Base-by-base conservation (phyloP, 768 basidiomycete species). In the Amanita exitialis region DNA sequence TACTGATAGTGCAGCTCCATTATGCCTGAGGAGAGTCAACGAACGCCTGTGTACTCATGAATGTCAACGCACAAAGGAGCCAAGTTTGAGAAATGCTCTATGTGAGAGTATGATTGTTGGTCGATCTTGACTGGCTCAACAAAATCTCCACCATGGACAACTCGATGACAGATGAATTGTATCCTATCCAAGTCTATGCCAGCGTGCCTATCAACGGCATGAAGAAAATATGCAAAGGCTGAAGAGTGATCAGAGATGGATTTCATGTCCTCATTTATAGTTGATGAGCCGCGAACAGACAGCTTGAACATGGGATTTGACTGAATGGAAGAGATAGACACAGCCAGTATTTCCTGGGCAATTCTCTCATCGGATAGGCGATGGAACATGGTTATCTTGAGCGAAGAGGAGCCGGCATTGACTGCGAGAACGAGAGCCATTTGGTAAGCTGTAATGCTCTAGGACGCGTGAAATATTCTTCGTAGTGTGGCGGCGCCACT, bases 81-180 rank as follows among this genome's bases (percentile, higher is more conserved):
- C 36, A 94, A 71, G 57, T 85, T 81, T 3, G 89, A 86, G 41
- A 94, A 73, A 20, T 73, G 73, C 55, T 84, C 76, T 47, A 94
- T 82, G 51, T 86, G 82, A 52, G 85, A 74, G 60, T 79, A 83
- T 30, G 86, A 79, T 47, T 82, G 72, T 34, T 81, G 69, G 36
- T 74, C 79, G 52, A 96, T 79, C 34, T 78, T 51, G 16, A 90
- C 79, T 0, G 90, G 86, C 25, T 79, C 72, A n/a, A 69, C 68
- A 57, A 84, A 87, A 41, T 82, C 77, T 2, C 91, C 92, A 3
- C 93, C 93, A 57, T 95, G 93, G 1, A 96, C 93, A 38, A 93
- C 83, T 34, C 82, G 77, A 61, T 88, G 86, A 56, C 83, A 83
- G n/a, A 86, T 69, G 52, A 79, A 68, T 5, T 60, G 63, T 54